Evolutionary conservation across 169 alveolate species (phyloP), one percentile per base, ranked within the genome.

Genomic region (Amoebophrya sp.): DNA sequence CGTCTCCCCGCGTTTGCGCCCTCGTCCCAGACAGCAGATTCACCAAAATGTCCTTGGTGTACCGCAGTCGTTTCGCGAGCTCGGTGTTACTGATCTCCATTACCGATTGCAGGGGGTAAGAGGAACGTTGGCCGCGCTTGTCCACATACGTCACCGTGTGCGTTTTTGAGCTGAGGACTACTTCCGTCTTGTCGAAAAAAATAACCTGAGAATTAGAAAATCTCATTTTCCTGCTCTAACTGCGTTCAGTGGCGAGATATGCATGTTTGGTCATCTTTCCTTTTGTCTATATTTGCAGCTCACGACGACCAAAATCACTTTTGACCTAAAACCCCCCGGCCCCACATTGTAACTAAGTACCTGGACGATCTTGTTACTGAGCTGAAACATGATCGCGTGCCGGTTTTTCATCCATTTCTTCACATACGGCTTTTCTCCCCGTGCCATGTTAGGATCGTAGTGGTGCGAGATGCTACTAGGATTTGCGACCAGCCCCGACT

Each of bases 331-430:
- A n/a, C n/a, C n/a, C n/a, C n/a, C n/a, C n/a, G n/a, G n/a, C n/a
- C n/a, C n/a, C n/a, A n/a, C n/a, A n/a, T n/a, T n/a, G n/a, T n/a
- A n/a, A 47, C 66, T 47, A 38, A 3, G 40, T 40, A 39, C 93
- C 93, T 92, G 93, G n/a, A 92, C 93, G 14, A 66, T 92, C 90
- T 92, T 92, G 77, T 92, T 92, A 47, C 92, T 89, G 39, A 92
- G 93, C 91, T 92, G 93, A 90, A 92, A 92, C 93, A 92, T 92
- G 91, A 92, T 92, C 47, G 93, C 93, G 55, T 92, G 93, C 90
- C 89, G 41, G 77, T 92, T 92, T 32, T 91, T 77, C 32, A 89
- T 89, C 93, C 93, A 92, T 23, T 66, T 66, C 35, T 66, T 66
- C 88, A 66, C 88, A 25, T 66, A 66, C 88, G 88, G 39, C 39